Base-by-base conservation (phyloP, 2,329 filamentous ascomycete genomes). In the Pleochaeta shiraiana region DNA sequence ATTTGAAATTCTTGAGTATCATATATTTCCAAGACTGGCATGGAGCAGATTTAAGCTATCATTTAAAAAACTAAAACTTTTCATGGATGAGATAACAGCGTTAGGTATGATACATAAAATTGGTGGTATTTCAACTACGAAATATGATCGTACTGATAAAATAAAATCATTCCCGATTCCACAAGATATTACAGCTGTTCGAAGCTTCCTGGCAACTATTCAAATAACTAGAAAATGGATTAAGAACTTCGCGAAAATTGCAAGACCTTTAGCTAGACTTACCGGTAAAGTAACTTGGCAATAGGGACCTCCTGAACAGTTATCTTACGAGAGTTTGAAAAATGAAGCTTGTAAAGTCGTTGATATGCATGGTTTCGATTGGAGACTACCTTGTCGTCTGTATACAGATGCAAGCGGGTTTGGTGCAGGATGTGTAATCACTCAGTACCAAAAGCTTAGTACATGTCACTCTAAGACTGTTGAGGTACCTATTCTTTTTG, bases 231-330 rank as follows among this genome's bases (percentile, higher is more conserved):
- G 62, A 28, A 33, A 37, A 34, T 55, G 47, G 62, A 34, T 53
- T 55, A 64, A 64, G 45, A 64, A 64, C 28, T 64, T 64, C 31
- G 43, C 19, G 19, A 45, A 64, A 30, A 64, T 55, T 53, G 12
- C 19, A 34, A 53, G 62, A 34, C 62, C 43, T 4, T 37, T 64
- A 26, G 2, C 62, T 9, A 28, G 62, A 57, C 24, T 64, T 14
- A 64, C 62, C 7, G 45, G 62, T 33, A 55, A 34, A 57, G 62
- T 55, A 21, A 9, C 39, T 19, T 63, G 30, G 59, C 16, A 43
- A 45, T 63, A 37, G 60, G n/a, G 24, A 30, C 7, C 60, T 28
- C 16, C 34, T 37, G 60, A 63, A 47, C 60, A 63, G 26, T 47
- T 63, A 63, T 47, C 21, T 16, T 63, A 37, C 37, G 60, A 63